Evolutionary conservation across 805 yeast genomes (phyloP).

Genomic region (Kodamaea neixiangensis): DNA sequence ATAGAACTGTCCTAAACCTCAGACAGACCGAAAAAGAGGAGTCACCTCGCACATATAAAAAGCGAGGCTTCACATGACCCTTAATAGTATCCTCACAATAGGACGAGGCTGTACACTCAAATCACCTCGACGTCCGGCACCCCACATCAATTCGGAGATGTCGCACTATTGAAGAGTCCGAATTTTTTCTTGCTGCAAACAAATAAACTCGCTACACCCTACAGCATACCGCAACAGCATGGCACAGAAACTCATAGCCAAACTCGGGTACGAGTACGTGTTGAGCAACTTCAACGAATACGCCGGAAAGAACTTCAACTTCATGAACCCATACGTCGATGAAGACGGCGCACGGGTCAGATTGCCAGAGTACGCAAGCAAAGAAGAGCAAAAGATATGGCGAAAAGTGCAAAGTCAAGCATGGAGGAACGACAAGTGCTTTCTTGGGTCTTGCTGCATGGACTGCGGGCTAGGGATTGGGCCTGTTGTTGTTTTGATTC

Average conservation of each 20-base stretch:
- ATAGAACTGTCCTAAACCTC: neutral
- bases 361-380: slow-evolving; percentile 53
- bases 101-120: too few species aligned
- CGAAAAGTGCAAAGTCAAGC: slow-evolving; percentile 73
- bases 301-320: slow-evolving; percentile 65
- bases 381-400: slow-evolving; percentile 68
- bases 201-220: slow-evolving; percentile 1
- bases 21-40: neutral
- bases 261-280: slow-evolving; percentile 50
- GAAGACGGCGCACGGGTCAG: slow-evolving; percentile 60
- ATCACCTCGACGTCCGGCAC: too few species aligned
- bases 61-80: too few species aligned
- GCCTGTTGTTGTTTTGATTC: slow-evolving; percentile 70
- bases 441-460: slow-evolving; percentile 72
- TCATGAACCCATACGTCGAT: slow-evolving; percentile 68
- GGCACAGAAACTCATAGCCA: slow-evolving; percentile 2
- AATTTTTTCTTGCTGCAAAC: neutral
- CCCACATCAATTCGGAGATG: too few species aligned
- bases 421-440: slow-evolving; percentile 84
- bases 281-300: slow-evolving; percentile 63
- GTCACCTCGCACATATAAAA: neutral
- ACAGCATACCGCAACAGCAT: neutral
- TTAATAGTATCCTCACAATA: too few species aligned
- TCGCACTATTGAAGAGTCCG: neutral
- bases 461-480: slow-evolving; percentile 80